Percentiles rank a stretch among this genome's conserved stretches.
Evolutionary conservation across 2,329 filamentous ascomycete species (phyloP).

Genomic region (Cercospora sp.): DNA sequence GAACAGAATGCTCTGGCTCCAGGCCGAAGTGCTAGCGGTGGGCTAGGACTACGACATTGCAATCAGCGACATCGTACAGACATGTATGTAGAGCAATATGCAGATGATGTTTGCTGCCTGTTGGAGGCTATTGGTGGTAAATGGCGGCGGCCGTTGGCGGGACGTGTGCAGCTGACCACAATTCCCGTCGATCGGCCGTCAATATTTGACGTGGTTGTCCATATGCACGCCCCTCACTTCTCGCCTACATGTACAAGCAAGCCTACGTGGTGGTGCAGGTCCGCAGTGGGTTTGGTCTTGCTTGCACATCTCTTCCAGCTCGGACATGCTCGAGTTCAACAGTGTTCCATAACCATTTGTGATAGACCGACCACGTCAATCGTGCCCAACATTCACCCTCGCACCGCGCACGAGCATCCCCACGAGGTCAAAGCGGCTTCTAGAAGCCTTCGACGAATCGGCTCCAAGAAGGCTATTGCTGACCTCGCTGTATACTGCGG

Average conservation of each 20-base stretch:
- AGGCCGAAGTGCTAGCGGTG: neutral
- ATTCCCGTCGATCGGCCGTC: neutral
- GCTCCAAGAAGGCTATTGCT: slow-evolving; percentile 2
- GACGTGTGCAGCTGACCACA: neutral
- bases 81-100: neutral
- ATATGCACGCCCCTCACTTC: neutral
- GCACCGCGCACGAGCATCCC: neutral
- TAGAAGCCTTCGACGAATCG: slow-evolving; percentile 2
- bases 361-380: neutral
- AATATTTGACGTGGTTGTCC: neutral
- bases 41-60: neutral
- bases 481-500: slow-evolving; percentile 2
- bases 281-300: neutral
- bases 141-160: neutral
- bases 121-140: neutral
- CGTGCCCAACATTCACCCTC: neutral
- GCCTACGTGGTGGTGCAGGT: neutral
- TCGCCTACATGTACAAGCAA: neutral
- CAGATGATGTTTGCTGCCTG: neutral
- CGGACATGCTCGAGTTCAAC: neutral
- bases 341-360: neutral
- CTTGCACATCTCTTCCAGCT: neutral
- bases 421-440: slow-evolving; percentile 4
- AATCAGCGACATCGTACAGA: neutral
- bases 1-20: neutral